phyloP scores from a whole-genome alignment of 1,284 basidiomycete species.

The Ustilago crameri region DNA sequence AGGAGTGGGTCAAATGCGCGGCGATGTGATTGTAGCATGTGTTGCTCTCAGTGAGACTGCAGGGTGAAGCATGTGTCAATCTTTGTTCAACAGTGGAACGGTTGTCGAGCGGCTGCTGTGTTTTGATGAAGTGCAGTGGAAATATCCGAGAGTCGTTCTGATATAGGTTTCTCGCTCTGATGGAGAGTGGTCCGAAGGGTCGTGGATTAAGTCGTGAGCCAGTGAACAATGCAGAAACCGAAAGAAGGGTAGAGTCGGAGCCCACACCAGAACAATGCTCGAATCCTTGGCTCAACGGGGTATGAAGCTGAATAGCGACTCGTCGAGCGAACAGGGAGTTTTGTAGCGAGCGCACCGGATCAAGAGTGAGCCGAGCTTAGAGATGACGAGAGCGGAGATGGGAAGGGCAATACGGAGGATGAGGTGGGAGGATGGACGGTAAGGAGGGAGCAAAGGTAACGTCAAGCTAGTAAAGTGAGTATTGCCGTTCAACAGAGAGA shows the following conservation, averaged over 20 bases:
- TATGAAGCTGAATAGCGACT: not conserved
- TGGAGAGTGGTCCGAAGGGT: not conserved
- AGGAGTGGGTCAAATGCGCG: slow-evolving; percentile 17
- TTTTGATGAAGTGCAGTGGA: slow-evolving; percentile 21
- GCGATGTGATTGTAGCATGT: slow-evolving; percentile 32
- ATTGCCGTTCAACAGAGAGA: not conserved
- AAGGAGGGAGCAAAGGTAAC: not conserved
- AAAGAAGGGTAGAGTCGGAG: not conserved
- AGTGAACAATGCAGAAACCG: too few relatives aligned
- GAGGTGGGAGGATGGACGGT: not conserved
- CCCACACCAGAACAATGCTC: not conserved
- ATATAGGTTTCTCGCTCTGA: not conserved
- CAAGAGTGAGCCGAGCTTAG: not conserved
- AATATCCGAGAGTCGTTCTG: slow-evolving; percentile 9
- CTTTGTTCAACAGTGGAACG: not conserved
- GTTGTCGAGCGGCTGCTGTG: slow-evolving; percentile 5
- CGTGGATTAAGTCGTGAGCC: not conserved
- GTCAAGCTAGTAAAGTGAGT: not conserved
- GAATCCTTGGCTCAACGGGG: not conserved
- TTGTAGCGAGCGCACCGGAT: slow-evolving; percentile 10
- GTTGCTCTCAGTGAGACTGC: slow-evolving; percentile 4
- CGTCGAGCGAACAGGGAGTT: not conserved
- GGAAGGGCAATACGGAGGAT: not conserved
- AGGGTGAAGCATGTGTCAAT: slow-evolving; percentile 6
- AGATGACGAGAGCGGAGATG: not conserved